These are phyloP conservation scores for Vitis hybrid DNA, from an alignment of 177 flowering plant species.

Conservation along the genomic window DNA sequence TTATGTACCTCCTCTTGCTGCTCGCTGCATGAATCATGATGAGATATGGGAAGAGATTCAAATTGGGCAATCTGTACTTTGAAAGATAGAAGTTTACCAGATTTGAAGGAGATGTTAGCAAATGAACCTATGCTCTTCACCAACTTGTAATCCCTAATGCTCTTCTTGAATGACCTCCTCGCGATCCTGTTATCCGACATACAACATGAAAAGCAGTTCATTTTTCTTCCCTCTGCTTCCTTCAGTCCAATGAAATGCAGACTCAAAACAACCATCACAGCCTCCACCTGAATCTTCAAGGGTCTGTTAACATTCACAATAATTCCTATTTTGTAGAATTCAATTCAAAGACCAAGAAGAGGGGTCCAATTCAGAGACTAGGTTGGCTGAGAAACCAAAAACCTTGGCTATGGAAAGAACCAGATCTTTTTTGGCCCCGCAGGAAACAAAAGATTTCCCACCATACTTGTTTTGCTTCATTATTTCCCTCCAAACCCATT, in stretches of 20 bases:
- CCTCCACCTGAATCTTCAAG: background rate
- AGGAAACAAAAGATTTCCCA: constrained; percentile 3
- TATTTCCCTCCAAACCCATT: background rate
- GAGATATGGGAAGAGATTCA: background rate
- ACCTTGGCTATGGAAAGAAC: background rate
- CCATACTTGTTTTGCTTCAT: constrained; percentile 5
- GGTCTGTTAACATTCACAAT: too few species aligned
- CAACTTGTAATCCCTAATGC: constrained; percentile 39
- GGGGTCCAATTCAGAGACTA: too few species aligned
- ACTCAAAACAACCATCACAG: constrained; percentile 3
- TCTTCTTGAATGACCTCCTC: constrained; percentile 40
- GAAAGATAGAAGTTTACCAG: constrained; percentile 29
- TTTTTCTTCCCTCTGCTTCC: constrained; percentile 12
- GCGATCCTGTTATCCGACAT: constrained; percentile 20
- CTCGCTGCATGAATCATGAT: constrained; percentile 42
- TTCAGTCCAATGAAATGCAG: constrained; percentile 6
- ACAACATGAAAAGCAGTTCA: constrained; percentile 57
- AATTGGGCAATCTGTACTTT: background rate
- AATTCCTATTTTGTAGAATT: too few species aligned
- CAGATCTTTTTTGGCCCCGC: background rate
- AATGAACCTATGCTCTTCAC: constrained; percentile 41
- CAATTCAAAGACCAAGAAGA: too few species aligned
- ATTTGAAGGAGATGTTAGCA: constrained; percentile 56
- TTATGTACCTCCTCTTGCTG: constrained; percentile 50
- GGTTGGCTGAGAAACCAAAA: constrained; percentile 1